Evolutionary conservation across 306 rosid genomes (phyloP).

Genomic region (Prunus mongolica): DNA sequence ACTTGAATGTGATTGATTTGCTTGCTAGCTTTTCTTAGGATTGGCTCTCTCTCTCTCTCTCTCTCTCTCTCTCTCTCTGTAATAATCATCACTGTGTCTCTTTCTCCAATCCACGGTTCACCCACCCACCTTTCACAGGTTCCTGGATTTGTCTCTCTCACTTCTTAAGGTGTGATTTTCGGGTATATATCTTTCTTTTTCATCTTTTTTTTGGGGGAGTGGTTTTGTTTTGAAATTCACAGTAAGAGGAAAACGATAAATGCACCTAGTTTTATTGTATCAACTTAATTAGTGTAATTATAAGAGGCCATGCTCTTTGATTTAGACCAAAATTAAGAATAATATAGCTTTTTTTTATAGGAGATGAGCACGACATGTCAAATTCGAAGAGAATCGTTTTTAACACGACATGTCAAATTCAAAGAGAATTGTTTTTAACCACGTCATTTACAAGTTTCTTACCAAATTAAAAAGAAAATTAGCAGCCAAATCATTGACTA

Average conservation of each 20-base stretch:
- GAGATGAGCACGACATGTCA: too few species aligned
- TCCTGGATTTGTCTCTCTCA: slow-evolving; percentile 19
- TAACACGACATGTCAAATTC: too few species aligned
- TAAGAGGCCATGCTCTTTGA: too few species aligned
- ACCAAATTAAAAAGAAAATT: too few species aligned
- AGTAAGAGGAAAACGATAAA: not conserved
- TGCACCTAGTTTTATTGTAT: not conserved
- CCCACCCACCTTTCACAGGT: slow-evolving; percentile 12
- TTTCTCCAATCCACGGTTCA: slow-evolving; percentile 15
- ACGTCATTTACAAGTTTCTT: too few species aligned
- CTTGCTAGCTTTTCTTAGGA: not conserved
- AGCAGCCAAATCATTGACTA: not conserved
- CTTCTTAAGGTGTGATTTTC: not conserved
- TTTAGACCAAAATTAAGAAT: too few species aligned
- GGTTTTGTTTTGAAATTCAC: not conserved
- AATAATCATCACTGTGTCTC: slow-evolving; percentile 19
- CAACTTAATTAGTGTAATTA: too few species aligned
- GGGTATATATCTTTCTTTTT: not conserved
- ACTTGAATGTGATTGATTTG: slow-evolving; percentile 42
- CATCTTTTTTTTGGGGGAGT: not conserved
- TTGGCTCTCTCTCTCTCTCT: not conserved
- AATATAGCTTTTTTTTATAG: too few species aligned
- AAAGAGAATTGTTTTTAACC: too few species aligned
- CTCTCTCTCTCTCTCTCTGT: not conserved
- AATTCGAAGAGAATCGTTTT: too few species aligned